These are phyloP conservation scores for Claviceps sp. DNA, from an alignment of 2,329 filamentous ascomycete genomes.

Conservation along the genomic window DNA sequence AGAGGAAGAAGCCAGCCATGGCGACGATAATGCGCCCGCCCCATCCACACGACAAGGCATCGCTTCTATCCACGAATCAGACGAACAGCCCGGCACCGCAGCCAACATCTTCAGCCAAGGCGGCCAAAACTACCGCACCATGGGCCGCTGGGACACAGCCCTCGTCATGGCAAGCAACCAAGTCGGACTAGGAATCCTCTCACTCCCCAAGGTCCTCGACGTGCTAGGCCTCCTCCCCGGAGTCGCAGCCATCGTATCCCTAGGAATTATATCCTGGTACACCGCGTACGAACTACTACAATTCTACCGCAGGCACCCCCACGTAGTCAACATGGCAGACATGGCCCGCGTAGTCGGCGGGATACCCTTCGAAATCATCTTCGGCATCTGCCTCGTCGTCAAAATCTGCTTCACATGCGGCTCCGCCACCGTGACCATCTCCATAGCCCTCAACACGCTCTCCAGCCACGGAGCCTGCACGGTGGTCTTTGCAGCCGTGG, in stretches of 20 bases:
- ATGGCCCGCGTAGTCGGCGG: slow-evolving; percentile 43
- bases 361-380: slow-evolving; percentile 10
- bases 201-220: slow-evolving; percentile 58
- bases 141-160: slow-evolving; percentile 21
- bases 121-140: slow-evolving; percentile 20
- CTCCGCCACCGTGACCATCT: slow-evolving; percentile 51
- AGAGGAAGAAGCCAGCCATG: neutral
- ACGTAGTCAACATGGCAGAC: slow-evolving; percentile 58
- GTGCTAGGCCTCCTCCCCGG: slow-evolving; percentile 55
- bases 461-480: slow-evolving; percentile 49
- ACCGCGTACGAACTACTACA: slow-evolving; percentile 39
- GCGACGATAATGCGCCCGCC: neutral
- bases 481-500: slow-evolving; percentile 44
- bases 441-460: slow-evolving; percentile 58
- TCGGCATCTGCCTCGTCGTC: slow-evolving; percentile 49
- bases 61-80: neutral
- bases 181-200: slow-evolving; percentile 38
- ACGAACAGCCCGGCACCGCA: slow-evolving; percentile 2
- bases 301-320: slow-evolving; percentile 54
- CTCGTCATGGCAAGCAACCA: slow-evolving; percentile 22
- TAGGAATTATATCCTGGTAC: slow-evolving; percentile 51
- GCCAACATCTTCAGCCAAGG: slow-evolving; percentile 18
- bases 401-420: slow-evolving; percentile 62
- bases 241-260: slow-evolving; percentile 53
- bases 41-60: neutral